Evolutionary conservation across 176 grass and related monocot genomes (phyloP).

Genomic region (Eragrostis nindensis): DNA sequence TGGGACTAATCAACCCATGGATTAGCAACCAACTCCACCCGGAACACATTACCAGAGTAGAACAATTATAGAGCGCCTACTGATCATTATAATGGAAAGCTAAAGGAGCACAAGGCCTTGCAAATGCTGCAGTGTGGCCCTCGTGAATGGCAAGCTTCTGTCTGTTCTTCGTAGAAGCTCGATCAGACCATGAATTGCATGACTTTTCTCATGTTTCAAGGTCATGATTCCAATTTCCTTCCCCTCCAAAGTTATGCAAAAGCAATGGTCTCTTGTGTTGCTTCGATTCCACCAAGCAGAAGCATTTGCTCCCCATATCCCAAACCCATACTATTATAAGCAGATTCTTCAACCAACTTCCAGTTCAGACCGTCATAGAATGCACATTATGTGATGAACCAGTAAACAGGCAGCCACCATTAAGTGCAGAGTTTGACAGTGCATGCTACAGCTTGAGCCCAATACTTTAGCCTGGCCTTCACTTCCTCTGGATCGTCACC

Average conservation of each 20-base stretch:
- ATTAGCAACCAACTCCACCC: constrained; percentile 28
- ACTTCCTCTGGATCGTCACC: constrained; percentile 82
- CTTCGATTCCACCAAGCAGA: constrained; percentile 28
- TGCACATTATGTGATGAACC: constrained; percentile 5
- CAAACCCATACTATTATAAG: constrained; percentile 29
- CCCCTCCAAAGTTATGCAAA: constrained; percentile 11
- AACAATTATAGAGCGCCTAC: constrained; percentile 33
- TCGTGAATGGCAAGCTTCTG: constrained; percentile 26
- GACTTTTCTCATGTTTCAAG: background rate
- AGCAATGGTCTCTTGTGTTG: constrained; percentile 23
- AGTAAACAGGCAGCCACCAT: constrained; percentile 17
- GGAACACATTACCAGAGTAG: background rate
- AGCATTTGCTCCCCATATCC: background rate
- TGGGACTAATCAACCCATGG: constrained; percentile 42
- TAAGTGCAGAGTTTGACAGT: constrained; percentile 85
- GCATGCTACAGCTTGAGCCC: constrained; percentile 88
- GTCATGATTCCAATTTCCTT: background rate
- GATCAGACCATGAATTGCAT: background rate
- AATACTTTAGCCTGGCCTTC: constrained; percentile 83
- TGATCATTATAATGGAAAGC: constrained; percentile 8
- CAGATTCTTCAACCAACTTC: constrained; percentile 33
- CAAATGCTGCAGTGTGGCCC: constrained; percentile 39
- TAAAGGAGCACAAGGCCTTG: constrained; percentile 22
- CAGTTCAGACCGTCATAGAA: constrained; percentile 33
- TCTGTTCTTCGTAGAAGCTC: constrained; percentile 16